Evolutionary conservation across 306 rosid genomes (phyloP).

Genomic region (Lagenaria siceraria): DNA sequence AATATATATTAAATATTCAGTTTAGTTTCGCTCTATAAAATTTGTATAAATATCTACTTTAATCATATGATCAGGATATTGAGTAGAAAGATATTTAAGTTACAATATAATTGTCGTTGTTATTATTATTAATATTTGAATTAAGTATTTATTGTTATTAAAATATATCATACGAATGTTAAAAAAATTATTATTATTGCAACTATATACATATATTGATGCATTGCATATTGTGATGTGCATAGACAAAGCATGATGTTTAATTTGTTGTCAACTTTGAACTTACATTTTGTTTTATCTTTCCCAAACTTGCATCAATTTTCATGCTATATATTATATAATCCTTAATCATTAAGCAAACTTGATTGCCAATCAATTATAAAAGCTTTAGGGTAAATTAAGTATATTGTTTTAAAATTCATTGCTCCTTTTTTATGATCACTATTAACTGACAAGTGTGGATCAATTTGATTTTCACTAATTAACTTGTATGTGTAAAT

Average conservation of each 20-base stretch:
- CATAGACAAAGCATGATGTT: neutral
- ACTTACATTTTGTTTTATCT: neutral
- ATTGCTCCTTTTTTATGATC: neutral
- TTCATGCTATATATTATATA: neutral
- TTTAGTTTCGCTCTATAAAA: too few species aligned
- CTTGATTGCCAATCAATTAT: neutral
- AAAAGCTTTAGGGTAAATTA: neutral
- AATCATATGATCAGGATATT: too few species aligned
- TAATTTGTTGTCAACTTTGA: neutral
- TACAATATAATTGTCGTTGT: too few species aligned
- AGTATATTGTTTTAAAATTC: neutral
- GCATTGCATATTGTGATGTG: neutral
- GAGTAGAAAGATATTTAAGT: too few species aligned
- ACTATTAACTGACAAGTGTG: neutral
- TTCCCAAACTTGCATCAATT: neutral
- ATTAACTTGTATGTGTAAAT: neutral
- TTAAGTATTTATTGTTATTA: too few species aligned
- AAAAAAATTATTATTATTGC: too few species aligned
- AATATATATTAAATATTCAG: too few species aligned
- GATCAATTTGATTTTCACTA: neutral
- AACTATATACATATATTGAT: too few species aligned
- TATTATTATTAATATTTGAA: too few species aligned
- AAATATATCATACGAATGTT: too few species aligned
- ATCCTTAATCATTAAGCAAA: neutral
- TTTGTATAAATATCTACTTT: too few species aligned